Evolutionary conservation across 768 basidiomycete species (phyloP).

Genomic region (Auricularia sp.): DNA sequence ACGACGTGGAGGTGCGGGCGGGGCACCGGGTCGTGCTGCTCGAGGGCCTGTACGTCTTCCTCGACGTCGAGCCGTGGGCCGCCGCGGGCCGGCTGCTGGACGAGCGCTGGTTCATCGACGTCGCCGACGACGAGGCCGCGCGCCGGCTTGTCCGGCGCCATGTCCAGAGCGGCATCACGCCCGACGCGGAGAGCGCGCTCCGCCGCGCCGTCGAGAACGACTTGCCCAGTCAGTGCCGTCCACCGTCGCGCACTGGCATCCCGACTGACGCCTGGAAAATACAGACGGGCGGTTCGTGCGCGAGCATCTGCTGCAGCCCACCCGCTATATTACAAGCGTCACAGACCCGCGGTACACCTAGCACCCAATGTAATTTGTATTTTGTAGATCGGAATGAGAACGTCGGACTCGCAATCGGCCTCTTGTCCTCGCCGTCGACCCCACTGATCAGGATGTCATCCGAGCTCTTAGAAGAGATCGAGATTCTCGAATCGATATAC

Average conservation of each 20-base stretch:
- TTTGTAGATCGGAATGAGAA: too few relatives aligned
- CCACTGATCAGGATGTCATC: slow-evolving; percentile 47
- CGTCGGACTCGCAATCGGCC: background rate
- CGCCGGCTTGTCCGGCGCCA: slow-evolving; percentile 53
- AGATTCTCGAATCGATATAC: slow-evolving; percentile 95
- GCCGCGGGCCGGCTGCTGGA: slow-evolving; percentile 57
- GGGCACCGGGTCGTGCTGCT: slow-evolving; percentile 72
- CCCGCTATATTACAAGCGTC: background rate
- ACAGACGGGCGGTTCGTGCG: background rate
- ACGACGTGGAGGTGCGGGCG: slow-evolving; percentile 47
- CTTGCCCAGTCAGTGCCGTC: slow-evolving; percentile 45
- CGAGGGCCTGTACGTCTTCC: slow-evolving; percentile 82
- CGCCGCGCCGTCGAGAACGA: slow-evolving; percentile 73
- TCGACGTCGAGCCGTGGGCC: slow-evolving; percentile 65
- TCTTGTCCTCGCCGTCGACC: background rate
- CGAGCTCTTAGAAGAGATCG: slow-evolving; percentile 77
- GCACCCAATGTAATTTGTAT: too few relatives aligned
- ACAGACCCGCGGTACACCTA: background rate
- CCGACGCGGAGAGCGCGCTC: slow-evolving; percentile 49
- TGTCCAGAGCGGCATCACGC: slow-evolving; percentile 66
- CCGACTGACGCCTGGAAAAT: background rate
- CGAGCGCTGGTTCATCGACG: slow-evolving; percentile 66
- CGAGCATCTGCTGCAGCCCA: background rate
- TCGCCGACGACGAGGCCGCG: slow-evolving; percentile 39
- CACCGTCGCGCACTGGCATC: too few relatives aligned